Evolutionary conservation across 345 rosid genomes (phyloP), one percentile per base, ranked within the genome.

Genomic region (Nephelium lappaceum): DNA sequence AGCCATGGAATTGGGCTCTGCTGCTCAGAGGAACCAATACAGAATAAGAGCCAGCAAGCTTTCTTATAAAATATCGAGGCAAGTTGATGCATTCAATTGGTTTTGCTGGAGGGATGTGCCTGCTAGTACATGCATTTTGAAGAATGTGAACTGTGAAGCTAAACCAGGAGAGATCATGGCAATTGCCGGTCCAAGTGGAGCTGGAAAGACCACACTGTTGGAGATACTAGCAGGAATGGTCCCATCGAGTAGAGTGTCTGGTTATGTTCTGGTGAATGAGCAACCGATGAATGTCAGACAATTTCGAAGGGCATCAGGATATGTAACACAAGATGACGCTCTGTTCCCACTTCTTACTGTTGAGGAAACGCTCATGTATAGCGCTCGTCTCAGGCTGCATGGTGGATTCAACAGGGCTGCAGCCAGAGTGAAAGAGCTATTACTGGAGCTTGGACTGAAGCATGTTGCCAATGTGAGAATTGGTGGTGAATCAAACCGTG

Each of bases 321-420:
- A 83, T 71, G 64, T 83, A 27, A 21, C 84, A 10, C 86, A 84
- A 53, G 84, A 81, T 2, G 86, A 84, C 14, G 72, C 57, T 23
- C 73, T 84, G 12, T 84, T 78, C 72, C 84, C 86, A 8, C 82
- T 81, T 23, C 80, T 84, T n/a, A 84, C 86, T 0, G 84, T 84
- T 0, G 58, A 78, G 55, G 86, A 84, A 61, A 84, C 81, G 2
- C 82, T 84, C 25, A 23, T 80, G 81, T 83, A 73, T 18, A 74
- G 74, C 21, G 84, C 84, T 78, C 80, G 80, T 31, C 86, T 81
- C 41, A 78, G 84, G 78, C 24, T 81, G 72, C 60, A 14, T 14
- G 80, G 77, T 11, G 69, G 71, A 57, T 24, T 58, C n/a, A 14
- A 58, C 38, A 47, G 27, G 18, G 84, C 81, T 49, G 66, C 16